Evolutionary conservation across 2,329 filamentous ascomycete genomes (phyloP).

Genomic region (Sphaerulina vaccinii): DNA sequence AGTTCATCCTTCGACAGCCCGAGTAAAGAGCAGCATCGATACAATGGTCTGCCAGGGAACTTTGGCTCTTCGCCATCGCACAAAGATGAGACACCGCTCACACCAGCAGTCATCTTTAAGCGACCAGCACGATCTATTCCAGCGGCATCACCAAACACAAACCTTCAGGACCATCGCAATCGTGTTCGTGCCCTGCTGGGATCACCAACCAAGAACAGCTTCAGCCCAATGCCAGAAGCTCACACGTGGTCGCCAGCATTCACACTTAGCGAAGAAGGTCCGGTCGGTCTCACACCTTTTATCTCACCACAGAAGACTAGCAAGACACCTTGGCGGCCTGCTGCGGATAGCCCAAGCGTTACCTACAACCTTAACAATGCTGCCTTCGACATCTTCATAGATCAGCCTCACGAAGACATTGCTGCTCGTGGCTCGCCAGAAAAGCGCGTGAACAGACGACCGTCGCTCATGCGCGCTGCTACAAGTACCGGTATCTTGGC

Average conservation of each 20-base stretch:
- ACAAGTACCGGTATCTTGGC: constrained; percentile 61
- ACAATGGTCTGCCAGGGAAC: constrained; percentile 45
- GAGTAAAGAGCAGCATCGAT: constrained; percentile 58
- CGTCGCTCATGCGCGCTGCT: constrained; percentile 62
- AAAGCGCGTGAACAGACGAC: constrained; percentile 62
- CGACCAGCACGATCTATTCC: constrained; percentile 62
- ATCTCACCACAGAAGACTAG: constrained; percentile 34
- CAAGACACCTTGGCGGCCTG: constrained; percentile 38
- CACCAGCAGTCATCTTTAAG: constrained; percentile 80
- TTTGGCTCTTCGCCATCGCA: constrained; percentile 41
- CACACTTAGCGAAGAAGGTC: constrained; percentile 62
- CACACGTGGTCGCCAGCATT: constrained; percentile 68
- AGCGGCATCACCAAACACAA: constrained; percentile 90
- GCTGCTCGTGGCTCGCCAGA: constrained; percentile 62
- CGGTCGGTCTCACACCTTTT: constrained; percentile 48
- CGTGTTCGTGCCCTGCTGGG: constrained; percentile 78
- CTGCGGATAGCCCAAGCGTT: constrained; percentile 26
- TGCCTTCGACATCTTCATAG: constrained; percentile 61
- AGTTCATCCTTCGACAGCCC: constrained; percentile 93
- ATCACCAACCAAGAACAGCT: constrained; percentile 62
- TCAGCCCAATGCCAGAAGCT: constrained; percentile 52
- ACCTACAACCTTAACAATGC: constrained; percentile 31
- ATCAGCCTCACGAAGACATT: constrained; percentile 40
- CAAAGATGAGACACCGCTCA: constrained; percentile 60
- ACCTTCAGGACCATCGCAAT: constrained; percentile 82